Conservation (phyloP, 495 filamentous ascomycete species). For the Talaromyces liani region DNA sequence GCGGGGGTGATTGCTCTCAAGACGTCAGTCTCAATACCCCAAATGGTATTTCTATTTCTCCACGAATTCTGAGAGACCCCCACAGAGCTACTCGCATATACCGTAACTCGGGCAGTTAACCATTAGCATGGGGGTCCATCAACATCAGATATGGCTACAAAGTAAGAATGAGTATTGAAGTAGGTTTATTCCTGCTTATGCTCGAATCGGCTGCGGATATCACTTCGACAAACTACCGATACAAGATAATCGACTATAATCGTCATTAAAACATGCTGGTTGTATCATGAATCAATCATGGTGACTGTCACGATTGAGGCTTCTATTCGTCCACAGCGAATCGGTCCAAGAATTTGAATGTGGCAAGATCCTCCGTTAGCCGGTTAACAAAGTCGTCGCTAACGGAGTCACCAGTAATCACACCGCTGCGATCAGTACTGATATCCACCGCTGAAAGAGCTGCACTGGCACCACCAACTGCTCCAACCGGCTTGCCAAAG, state of each 20-base stretch:
- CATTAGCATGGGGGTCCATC: too few species aligned
- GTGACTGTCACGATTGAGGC: not conserved
- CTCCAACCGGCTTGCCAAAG: conserved; percentile 68
- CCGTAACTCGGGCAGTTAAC: too few species aligned
- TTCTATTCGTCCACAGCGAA: conserved; percentile 42
- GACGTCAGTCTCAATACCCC: too few species aligned
- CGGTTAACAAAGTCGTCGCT: conserved; percentile 31
- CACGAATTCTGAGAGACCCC: too few species aligned
- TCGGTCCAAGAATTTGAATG: conserved; percentile 57
- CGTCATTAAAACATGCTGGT: not conserved
- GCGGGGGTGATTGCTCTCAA: too few species aligned
- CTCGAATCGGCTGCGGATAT: not conserved
- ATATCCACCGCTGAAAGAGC: conserved; percentile 40
- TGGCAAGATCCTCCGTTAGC: conserved; percentile 53
- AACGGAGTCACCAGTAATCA: conserved; percentile 32
- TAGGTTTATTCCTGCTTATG: not conserved
- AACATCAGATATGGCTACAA: too few species aligned
- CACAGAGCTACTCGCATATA: too few species aligned
- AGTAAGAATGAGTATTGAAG: too few species aligned
- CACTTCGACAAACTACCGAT: not conserved
- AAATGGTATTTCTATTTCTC: too few species aligned
- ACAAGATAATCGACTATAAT: not conserved
- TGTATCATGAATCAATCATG: not conserved
- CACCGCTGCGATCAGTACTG: conserved; percentile 34
- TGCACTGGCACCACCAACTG: conserved; percentile 40